phyloP scores from a whole-genome alignment of 352 stramenopile species.

The Phytophthora vignae region DNA sequence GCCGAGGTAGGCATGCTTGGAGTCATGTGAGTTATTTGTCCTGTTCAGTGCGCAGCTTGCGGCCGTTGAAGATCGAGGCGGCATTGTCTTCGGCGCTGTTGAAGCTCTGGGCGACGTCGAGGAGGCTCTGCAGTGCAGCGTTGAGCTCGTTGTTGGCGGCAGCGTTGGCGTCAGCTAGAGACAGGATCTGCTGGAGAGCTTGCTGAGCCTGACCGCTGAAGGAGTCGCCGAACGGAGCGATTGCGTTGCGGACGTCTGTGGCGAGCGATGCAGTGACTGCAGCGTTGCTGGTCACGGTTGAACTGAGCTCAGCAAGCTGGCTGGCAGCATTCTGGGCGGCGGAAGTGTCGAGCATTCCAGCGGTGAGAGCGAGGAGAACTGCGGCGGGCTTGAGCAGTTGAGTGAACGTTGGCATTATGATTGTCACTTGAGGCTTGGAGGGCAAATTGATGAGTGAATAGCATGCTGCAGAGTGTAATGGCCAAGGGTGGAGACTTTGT shows the following conservation, averaged over 20 bases:
- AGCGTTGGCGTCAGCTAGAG: slow-evolving; percentile 8
- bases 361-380: slow-evolving; percentile 14
- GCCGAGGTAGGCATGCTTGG: background rate
- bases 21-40: slow-evolving; percentile 7
- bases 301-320: slow-evolving; percentile 15
- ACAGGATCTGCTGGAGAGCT: slow-evolving; percentile 10
- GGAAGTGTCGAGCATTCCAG: slow-evolving; percentile 1
- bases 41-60: slow-evolving; percentile 18
- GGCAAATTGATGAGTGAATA: slow-evolving; percentile 19
- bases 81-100: slow-evolving; percentile 13
- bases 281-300: slow-evolving; percentile 8
- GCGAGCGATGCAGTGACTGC: slow-evolving; percentile 19
- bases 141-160: slow-evolving; percentile 25
- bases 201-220: slow-evolving; percentile 1
- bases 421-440: slow-evolving; percentile 6
- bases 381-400: background rate
- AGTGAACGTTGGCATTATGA: slow-evolving; percentile 2
- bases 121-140: slow-evolving; percentile 18
- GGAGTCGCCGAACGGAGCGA: slow-evolving; percentile 8
- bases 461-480: background rate
- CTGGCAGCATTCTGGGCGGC: slow-evolving; percentile 12
- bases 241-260: slow-evolving; percentile 9
- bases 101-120: slow-evolving; percentile 13
- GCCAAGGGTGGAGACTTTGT: background rate
- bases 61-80: slow-evolving; percentile 24